A percentile compares a stretch with the other conserved stretches of the same genome.
Evolutionary conservation across 495 filamentous ascomycete species (phyloP).

Genomic region (Talaromyces ruber): DNA sequence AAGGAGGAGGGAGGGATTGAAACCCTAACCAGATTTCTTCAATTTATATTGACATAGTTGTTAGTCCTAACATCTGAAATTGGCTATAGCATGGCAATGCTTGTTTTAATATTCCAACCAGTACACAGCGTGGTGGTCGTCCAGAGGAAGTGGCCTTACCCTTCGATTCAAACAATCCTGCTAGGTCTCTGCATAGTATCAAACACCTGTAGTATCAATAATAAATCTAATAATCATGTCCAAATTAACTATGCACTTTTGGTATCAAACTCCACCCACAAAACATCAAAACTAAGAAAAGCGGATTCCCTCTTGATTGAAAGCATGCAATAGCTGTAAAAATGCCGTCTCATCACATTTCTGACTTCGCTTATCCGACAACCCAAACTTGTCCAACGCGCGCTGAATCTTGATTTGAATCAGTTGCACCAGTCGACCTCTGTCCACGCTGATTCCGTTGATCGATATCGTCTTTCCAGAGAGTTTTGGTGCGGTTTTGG

Average conservation of each 20-base stretch:
- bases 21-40: not conserved
- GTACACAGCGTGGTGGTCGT: not conserved
- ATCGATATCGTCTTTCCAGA: constrained; percentile 5
- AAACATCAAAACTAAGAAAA: constrained; percentile 5
- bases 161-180: no score
- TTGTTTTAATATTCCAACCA: not conserved
- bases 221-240: not conserved
- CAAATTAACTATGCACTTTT: not conserved
- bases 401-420: constrained; percentile 8
- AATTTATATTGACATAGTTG: no score
- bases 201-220: not conserved
- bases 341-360: constrained; percentile 10
- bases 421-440: not conserved
- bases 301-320: constrained; percentile 9
- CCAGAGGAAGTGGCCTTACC: no score
- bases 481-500: not conserved
- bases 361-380: constrained; percentile 2
- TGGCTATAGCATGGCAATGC: not conserved
- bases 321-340: constrained; percentile 7
- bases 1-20: not conserved
- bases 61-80: no score
- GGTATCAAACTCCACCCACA: not conserved
- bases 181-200: not conserved
- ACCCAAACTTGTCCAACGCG: constrained; percentile 3
- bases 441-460: not conserved